These are phyloP conservation scores for Monilinia aucupariae DNA, from an alignment of 2,329 filamentous ascomycete species.

Conservation along the genomic window DNA sequence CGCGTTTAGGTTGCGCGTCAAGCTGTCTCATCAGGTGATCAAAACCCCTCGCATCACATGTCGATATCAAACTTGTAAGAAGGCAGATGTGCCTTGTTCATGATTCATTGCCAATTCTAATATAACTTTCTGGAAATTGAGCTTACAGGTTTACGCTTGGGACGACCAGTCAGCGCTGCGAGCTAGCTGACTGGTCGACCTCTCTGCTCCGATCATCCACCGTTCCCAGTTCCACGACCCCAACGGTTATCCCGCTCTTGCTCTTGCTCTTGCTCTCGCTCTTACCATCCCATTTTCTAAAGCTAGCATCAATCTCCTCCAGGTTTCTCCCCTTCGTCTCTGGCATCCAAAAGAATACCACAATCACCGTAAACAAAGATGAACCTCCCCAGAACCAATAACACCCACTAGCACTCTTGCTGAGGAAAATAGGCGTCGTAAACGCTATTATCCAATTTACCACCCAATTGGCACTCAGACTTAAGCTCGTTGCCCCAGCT, in stretches of 20 bases:
- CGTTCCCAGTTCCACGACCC: not conserved
- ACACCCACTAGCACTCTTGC: conserved; percentile 25
- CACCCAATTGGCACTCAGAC: conserved; percentile 43
- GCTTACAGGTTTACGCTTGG: too few species aligned
- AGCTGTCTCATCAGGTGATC: not conserved
- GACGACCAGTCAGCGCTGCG: too few species aligned
- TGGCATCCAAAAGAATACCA: conserved; percentile 32
- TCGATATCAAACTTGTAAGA: not conserved
- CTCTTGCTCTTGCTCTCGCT: not conserved
- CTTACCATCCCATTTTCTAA: conserved; percentile 16
- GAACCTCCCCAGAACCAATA: conserved; percentile 37
- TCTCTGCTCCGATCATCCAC: not conserved
- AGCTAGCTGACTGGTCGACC: too few species aligned
- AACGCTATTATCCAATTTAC: conserved; percentile 34
- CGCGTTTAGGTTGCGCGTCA: not conserved
- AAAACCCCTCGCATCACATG: not conserved
- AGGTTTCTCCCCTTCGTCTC: conserved; percentile 27
- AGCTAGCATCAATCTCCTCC: conserved; percentile 28
- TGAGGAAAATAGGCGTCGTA: conserved; percentile 34
- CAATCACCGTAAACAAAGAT: conserved; percentile 33
- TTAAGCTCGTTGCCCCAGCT: conserved; percentile 49
- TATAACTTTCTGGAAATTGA: too few species aligned
- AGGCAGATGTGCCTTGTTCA: too few species aligned
- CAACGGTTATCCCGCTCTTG: not conserved
- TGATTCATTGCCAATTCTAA: too few species aligned